These are phyloP conservation scores for Oryza coarctata DNA, from an alignment of 176 grass and related monocot species.

Conservation along the genomic window DNA sequence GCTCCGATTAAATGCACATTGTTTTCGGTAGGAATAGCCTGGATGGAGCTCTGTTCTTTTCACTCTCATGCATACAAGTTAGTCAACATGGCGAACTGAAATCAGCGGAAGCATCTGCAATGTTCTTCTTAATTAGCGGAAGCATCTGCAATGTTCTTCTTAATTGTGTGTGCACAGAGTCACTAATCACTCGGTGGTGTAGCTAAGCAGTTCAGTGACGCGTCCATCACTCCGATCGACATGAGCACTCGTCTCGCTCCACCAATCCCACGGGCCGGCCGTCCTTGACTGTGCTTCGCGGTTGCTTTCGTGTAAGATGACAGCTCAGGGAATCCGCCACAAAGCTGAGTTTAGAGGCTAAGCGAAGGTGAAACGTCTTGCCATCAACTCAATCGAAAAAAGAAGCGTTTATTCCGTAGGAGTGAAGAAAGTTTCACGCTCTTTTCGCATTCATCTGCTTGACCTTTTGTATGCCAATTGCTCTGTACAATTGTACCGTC, in stretches of 20 bases:
- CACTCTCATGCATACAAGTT: not conserved
- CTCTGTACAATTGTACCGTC: not conserved
- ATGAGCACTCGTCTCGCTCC: not conserved
- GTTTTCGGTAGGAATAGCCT: conserved; percentile 22
- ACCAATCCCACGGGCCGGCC: not conserved
- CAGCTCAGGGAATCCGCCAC: not conserved
- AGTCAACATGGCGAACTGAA: conserved; percentile 27
- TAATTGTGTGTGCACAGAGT: conserved; percentile 6
- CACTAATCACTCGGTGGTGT: not conserved
- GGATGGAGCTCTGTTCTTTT: not conserved
- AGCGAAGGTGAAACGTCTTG: conserved; percentile 43
- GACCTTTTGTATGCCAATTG: not conserved
- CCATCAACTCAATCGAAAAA: conserved; percentile 28
- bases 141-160: conserved; percentile 7
- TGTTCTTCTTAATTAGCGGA: conserved; percentile 3
- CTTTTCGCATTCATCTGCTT: not conserved
- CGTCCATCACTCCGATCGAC: not conserved
- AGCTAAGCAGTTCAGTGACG: not conserved
- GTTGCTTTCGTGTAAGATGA: conserved; percentile 26
- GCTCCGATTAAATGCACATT: not conserved
- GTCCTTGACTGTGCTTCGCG: not conserved
- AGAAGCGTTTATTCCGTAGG: not conserved
- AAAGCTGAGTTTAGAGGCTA: conserved; percentile 35
- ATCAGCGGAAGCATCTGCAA: conserved; percentile 21
- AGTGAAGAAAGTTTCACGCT: conserved; percentile 14